These are phyloP conservation scores for Pichia membranifaciens DNA, from an alignment of 805 yeast genomes.

Conservation along the genomic window DNA sequence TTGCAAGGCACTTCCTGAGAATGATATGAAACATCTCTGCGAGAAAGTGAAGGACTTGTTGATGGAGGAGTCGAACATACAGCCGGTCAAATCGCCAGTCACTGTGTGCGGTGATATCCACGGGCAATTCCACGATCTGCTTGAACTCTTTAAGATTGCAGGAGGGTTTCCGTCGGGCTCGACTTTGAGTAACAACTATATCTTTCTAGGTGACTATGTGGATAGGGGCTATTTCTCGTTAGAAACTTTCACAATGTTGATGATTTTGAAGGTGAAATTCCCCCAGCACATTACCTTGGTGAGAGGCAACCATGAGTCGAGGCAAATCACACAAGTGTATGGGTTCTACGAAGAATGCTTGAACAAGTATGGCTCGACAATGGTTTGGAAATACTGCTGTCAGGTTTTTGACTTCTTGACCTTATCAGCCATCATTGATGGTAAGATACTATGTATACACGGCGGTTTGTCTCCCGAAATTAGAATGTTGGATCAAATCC, in stretches of 20 bases:
- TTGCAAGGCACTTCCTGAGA: conserved; percentile 82
- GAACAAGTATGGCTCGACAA: conserved; percentile 87
- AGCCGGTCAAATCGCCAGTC: conserved; percentile 89
- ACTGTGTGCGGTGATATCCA: conserved; percentile 97
- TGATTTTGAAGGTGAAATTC: conserved; percentile 82
- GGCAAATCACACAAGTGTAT: conserved; percentile 98
- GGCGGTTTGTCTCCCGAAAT: conserved; percentile 98
- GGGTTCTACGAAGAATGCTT: conserved; percentile 96
- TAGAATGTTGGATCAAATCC: conserved; percentile 92
- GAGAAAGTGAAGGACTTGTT: conserved; percentile 89
- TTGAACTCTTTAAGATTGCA: conserved; percentile 81
- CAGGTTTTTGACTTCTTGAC: conserved; percentile 94
- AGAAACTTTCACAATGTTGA: conserved; percentile 87
- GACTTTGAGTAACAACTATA: conserved; percentile 47
- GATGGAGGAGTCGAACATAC: conserved; percentile 95
- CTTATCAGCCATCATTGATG: conserved; percentile 92
- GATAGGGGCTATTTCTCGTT: conserved; percentile 95
- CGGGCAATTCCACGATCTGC: conserved; percentile 93
- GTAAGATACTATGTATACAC: conserved; percentile 89
- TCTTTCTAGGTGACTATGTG: conserved; percentile 92
- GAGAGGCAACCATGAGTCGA: conserved; percentile 94
- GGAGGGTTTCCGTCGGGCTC: conserved; percentile 86
- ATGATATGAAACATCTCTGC: conserved; percentile 93
- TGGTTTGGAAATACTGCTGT: conserved; percentile 95
- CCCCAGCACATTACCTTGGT: conserved; percentile 75